Evolutionary conservation across 176 grass and related monocot genomes (phyloP).

Genomic region (Triticum turgidum): DNA sequence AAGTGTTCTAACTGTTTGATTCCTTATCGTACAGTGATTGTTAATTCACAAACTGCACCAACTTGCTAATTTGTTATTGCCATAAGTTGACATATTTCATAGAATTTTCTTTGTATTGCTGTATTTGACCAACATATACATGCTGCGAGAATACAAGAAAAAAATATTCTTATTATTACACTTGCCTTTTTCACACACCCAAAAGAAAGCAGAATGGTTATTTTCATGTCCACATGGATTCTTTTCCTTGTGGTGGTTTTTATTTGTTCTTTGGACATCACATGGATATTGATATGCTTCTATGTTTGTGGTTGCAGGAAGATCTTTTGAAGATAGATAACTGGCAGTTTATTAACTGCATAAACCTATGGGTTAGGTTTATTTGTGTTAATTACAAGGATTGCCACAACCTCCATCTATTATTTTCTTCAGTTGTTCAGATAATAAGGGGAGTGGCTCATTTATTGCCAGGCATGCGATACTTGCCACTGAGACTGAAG

Average conservation of each 20-base stretch:
- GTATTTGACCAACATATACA: neutral
- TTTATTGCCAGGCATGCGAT: slow-evolving; percentile 62
- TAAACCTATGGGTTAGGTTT: slow-evolving; percentile 85
- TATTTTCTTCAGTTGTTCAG: slow-evolving; percentile 60
- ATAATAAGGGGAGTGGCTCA: slow-evolving; percentile 71
- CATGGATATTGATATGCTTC: slow-evolving; percentile 10
- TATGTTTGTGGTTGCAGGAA: slow-evolving; percentile 61
- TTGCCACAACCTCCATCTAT: slow-evolving; percentile 56
- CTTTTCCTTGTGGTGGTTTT: neutral
- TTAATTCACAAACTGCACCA: slow-evolving; percentile 7
- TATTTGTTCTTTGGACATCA: slow-evolving; percentile 17
- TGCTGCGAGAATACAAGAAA: neutral
- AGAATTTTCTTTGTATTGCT: neutral
- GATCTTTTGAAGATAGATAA: slow-evolving; percentile 83
- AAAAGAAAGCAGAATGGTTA: slow-evolving; percentile 2
- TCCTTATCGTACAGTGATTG: neutral
- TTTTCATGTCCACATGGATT: slow-evolving; percentile 5
- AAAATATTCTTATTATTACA: neutral
- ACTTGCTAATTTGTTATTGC: neutral
- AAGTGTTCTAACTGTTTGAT: neutral
- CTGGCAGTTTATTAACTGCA: slow-evolving; percentile 87
- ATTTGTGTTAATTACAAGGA: slow-evolving; percentile 76
- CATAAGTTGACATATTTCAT: slow-evolving; percentile 4
- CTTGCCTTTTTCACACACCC: neutral
- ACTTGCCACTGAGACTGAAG: slow-evolving; percentile 74